Evolutionary conservation across 2,329 filamentous ascomycete species (phyloP).

Genomic region (Exophiala spinifera): DNA sequence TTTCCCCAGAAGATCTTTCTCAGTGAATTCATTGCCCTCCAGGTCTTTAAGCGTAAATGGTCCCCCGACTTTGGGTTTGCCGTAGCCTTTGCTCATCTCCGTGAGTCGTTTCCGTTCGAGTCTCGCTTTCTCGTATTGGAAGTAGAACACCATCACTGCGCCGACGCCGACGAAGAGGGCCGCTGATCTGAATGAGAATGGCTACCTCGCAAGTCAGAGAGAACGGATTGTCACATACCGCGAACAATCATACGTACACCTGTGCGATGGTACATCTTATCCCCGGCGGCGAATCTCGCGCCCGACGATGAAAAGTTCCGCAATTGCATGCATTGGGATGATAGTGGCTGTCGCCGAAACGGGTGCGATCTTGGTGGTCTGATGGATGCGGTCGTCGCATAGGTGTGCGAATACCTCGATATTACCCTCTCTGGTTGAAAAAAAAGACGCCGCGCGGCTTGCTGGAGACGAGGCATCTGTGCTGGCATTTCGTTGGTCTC

Average conservation of each 20-base stretch:
- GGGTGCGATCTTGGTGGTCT: constrained; percentile 32
- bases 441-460: constrained; percentile 11
- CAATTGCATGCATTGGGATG: constrained; percentile 20
- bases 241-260: constrained; percentile 38
- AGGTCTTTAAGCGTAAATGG: constrained; percentile 79
- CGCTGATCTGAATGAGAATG: constrained; percentile 91
- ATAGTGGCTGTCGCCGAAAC: constrained; percentile 13
- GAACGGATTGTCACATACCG: constrained; percentile 12
- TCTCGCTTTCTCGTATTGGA: constrained; percentile 86
- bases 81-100: constrained; percentile 88
- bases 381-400: constrained; percentile 48
- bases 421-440: background rate
- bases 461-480: background rate
- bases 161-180: constrained; percentile 79
- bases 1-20: constrained; percentile 78
- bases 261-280: constrained; percentile 43
- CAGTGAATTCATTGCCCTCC: constrained; percentile 72
- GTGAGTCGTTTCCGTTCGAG: constrained; percentile 86
- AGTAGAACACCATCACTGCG: constrained; percentile 78
- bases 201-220: constrained; percentile 48
- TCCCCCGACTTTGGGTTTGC: constrained; percentile 88
- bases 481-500: too few species aligned
- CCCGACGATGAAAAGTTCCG: constrained; percentile 24
- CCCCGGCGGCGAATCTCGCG: constrained; percentile 40
- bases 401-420: constrained; percentile 39